A percentile compares a stretch with the other conserved stretches of the same genome.
phyloP scores from a whole-genome alignment of 23 red algal genomes.

The Gracilaria caudata region DNA sequence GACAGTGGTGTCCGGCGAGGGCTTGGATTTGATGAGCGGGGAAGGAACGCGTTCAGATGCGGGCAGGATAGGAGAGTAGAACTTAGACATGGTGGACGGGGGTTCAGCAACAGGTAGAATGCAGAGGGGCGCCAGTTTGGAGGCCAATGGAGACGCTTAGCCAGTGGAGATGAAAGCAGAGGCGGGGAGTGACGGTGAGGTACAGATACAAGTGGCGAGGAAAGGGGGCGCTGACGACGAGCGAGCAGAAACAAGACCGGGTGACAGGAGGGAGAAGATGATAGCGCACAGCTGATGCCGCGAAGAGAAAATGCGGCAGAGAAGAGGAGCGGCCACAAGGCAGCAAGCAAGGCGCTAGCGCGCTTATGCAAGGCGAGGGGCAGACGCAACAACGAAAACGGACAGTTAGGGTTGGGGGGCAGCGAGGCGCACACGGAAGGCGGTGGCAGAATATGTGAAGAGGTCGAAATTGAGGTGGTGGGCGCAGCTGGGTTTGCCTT shows the following conservation, averaged over 20 bases:
- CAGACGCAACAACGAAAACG: not conserved
- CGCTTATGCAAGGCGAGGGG: not conserved
- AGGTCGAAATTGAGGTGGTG: constrained; percentile 16
- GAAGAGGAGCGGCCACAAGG: not conserved
- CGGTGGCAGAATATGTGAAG: not conserved
- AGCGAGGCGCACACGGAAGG: not conserved
- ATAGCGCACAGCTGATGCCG: not conserved
- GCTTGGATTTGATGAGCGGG: constrained; percentile 45
- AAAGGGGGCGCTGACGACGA: too few relatives aligned
- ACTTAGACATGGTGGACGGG: constrained; percentile 14
- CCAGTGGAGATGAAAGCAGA: not conserved
- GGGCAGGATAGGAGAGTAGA: constrained; percentile 19
- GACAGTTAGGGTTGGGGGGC: not conserved
- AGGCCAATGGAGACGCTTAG: not conserved
- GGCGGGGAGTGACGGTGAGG: not conserved
- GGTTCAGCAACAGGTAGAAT: not conserved
- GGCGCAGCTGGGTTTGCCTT: not conserved
- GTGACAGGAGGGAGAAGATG: not conserved
- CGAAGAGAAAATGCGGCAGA: not conserved
- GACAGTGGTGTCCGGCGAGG: constrained; percentile 49
- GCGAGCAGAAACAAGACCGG: too few relatives aligned
- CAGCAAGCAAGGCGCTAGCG: not conserved
- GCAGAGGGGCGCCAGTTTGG: constrained; percentile 6
- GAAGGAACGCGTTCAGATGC: constrained; percentile 11
- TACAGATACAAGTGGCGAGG: not conserved